Conservation (phyloP, 2,329 filamentous ascomycete genomes). For the Aspergillus aculeatus region DNA sequence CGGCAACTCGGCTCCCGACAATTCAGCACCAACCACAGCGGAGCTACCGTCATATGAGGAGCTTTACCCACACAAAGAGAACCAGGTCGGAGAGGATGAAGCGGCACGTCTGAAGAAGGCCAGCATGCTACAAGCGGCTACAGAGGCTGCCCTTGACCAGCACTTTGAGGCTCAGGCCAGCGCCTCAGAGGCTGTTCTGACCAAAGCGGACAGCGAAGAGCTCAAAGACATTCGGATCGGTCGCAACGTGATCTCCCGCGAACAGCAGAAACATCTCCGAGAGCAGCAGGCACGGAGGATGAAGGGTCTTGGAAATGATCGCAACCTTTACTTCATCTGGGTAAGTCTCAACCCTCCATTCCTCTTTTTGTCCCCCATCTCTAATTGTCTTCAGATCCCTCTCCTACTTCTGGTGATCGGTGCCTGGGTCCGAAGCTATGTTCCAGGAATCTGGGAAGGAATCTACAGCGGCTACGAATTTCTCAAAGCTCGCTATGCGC, state of each 20-base stretch:
- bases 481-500: constrained; percentile 37
- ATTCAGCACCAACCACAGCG: constrained; percentile 42
- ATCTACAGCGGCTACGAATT: constrained; percentile 40
- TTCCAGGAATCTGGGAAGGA: constrained; percentile 43
- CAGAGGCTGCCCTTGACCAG: constrained; percentile 46
- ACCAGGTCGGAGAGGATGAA: constrained; percentile 32
- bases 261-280: constrained; percentile 49
- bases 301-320: constrained; percentile 50
- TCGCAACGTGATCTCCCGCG: constrained; percentile 42
- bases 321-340: constrained; percentile 56
- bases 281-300: constrained; percentile 48
- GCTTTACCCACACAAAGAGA: constrained; percentile 60
- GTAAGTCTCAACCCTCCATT: constrained; percentile 36
- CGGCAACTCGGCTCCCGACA: constrained; percentile 36
- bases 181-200: constrained; percentile 18
- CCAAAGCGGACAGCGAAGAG: constrained; percentile 33
- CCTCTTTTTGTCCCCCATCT: constrained; percentile 4
- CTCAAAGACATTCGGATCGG: constrained; percentile 45
- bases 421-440: constrained; percentile 46
- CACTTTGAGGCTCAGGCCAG: constrained; percentile 42
- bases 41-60: constrained; percentile 76
- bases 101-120: constrained; percentile 43
- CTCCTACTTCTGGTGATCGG: constrained; percentile 47
- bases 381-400: constrained; percentile 43
- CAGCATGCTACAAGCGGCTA: constrained; percentile 43